phyloP scores from a whole-genome alignment of 2,329 filamentous ascomycete species.

The Monosporascus ibericus region DNA sequence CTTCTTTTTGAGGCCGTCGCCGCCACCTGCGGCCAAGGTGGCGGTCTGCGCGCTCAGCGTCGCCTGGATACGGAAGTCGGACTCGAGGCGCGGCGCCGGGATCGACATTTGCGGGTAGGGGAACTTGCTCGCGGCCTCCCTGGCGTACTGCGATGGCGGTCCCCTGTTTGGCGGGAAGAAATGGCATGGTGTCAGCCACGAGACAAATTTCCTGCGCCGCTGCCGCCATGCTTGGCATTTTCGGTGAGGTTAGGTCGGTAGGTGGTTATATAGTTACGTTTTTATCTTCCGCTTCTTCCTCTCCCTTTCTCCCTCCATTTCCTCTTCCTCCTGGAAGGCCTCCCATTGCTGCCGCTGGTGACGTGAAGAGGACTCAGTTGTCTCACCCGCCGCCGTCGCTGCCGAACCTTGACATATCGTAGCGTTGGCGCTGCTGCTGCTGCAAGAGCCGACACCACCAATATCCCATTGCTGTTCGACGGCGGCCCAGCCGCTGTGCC shows the following conservation, averaged over 20 bases:
- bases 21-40: conserved; percentile 16
- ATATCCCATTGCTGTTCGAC: neutral
- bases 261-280: too few relatives aligned
- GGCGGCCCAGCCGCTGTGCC: neutral
- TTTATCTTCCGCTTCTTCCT: too few relatives aligned
- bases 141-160: conserved; percentile 1
- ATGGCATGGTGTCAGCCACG: too few relatives aligned
- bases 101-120: conserved; percentile 19
- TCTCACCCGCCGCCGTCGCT: too few relatives aligned
- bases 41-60: conserved; percentile 19
- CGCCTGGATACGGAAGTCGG: conserved; percentile 23
- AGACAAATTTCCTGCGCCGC: too few relatives aligned
- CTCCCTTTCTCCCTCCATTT: too few relatives aligned
- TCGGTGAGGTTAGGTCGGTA: too few relatives aligned
- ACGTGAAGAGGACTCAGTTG: too few relatives aligned
- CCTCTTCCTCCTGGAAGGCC: too few relatives aligned
- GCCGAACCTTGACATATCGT: neutral
- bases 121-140: conserved; percentile 9
- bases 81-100: conserved; percentile 17
- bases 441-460: neutral
- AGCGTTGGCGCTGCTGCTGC: neutral
- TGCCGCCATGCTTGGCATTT: too few relatives aligned
- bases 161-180: too few relatives aligned
- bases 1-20: conserved; percentile 6
- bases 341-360: too few relatives aligned